Conservation (phyloP, 2,329 filamentous ascomycete species). For the Leptographium flavum region DNA sequence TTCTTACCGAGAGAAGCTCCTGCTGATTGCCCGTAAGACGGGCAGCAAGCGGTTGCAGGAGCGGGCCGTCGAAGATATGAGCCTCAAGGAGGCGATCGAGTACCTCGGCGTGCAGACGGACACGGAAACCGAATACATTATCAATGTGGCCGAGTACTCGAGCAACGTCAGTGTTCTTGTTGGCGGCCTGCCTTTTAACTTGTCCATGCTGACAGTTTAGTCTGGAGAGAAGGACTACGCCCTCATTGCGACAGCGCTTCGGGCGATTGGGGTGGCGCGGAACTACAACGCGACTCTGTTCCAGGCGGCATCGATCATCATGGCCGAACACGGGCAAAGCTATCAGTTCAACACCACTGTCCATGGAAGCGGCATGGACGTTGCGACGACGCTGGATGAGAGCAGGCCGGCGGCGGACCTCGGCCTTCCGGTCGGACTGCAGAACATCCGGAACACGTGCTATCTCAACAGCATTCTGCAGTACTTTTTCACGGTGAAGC, state of each 20-base stretch:
- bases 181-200: background rate
- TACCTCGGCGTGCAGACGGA: constrained; percentile 22
- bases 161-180: constrained; percentile 2
- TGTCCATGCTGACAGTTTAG: no score
- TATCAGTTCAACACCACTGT: background rate
- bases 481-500: constrained; percentile 80
- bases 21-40: constrained; percentile 15
- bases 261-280: constrained; percentile 4
- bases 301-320: background rate
- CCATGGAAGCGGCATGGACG: constrained; percentile 6
- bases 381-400: background rate
- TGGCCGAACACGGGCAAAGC: constrained; percentile 5
- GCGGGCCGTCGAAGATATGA: constrained; percentile 8
- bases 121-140: constrained; percentile 17
- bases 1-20: constrained; percentile 15
- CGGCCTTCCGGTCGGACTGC: constrained; percentile 67
- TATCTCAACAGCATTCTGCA: constrained; percentile 95
- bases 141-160: constrained; percentile 12
- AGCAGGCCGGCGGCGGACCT: constrained; percentile 16
- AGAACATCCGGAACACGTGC: constrained; percentile 94
- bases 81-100: constrained; percentile 24
- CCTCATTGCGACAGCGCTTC: constrained; percentile 8
- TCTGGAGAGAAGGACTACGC: constrained; percentile 9
- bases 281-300: constrained; percentile 4
- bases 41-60: constrained; percentile 10